A percentile compares a stretch with the other conserved stretches of the same genome.
Conservation (phyloP, 306 rosid genomes). For the Cucurbita moschata region DNA sequence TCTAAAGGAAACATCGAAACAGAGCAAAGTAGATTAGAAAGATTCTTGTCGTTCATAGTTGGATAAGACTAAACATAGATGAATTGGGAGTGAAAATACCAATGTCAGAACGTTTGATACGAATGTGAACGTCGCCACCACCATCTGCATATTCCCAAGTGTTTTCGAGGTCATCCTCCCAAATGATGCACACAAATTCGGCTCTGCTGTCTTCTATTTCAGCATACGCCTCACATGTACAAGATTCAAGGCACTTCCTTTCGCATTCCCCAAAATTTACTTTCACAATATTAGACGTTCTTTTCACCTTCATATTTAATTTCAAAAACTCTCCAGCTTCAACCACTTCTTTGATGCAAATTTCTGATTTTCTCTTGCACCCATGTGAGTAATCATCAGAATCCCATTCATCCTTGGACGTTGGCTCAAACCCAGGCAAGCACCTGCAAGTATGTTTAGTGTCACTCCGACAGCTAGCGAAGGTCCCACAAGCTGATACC, state of each 20-base stretch:
- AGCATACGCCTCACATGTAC: constrained; percentile 1
- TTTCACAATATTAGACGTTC: constrained; percentile 7
- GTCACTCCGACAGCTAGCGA: constrained; percentile 29
- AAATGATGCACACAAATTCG: not conserved
- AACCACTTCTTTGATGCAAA: constrained; percentile 13
- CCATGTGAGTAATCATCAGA: constrained; percentile 31
- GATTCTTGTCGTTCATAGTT: not conserved
- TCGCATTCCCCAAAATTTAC: not conserved
- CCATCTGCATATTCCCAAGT: not conserved
- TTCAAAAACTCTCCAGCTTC: not conserved
- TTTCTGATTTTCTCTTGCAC: constrained; percentile 25
- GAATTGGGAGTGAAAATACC: not conserved
- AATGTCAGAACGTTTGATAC: not conserved
- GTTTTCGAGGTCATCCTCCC: not conserved
- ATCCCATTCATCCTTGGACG: constrained; percentile 21
- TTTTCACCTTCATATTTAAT: not conserved
- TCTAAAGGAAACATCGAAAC: not conserved
- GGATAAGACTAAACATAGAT: not conserved
- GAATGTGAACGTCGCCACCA: not conserved
- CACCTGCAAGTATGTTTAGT: constrained; percentile 30
- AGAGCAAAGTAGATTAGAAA: not conserved
- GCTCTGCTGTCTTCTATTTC: too few relatives aligned
- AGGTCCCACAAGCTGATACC: constrained; percentile 33
- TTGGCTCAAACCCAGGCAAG: constrained; percentile 27
- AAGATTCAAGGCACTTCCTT: not conserved